Base-by-base conservation (phyloP, 2,329 filamentous ascomycete genomes). In the Colletotrichum simmondsii region DNA sequence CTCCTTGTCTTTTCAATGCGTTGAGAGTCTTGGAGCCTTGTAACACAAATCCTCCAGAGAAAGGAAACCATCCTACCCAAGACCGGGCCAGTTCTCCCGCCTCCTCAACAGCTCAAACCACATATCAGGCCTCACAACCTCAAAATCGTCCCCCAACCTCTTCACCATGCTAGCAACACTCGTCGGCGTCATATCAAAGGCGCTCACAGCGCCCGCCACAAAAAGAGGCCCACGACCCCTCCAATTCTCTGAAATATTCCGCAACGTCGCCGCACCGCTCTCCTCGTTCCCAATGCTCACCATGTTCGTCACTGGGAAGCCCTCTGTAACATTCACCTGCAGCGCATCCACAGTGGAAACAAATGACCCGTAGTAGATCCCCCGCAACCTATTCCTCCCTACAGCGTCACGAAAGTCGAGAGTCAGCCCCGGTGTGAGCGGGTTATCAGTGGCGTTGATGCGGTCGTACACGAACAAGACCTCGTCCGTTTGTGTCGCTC, bases 391-490 rank as follows among this genome's bases (percentile, higher is more conserved):
- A 16, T 63, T 56, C 26, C 52, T 63, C 3, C 66, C 66, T 35
- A 68, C 66, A 3, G 66, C 66, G 19, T 68, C 53, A 2, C 60
- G 66, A 2, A 68, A 68, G 5, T 32, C 49, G 5, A 68, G 12
- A 4, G 35, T 57, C 12, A 68, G 59, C n/a, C 57, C 35, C 1
- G 66, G 59, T 5, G 58, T 57, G 22, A 63, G 49, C 32, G 66
- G 66, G 35, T 14, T 52, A 26, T 63, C 66, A 5, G 59, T 57
- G 16, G 66, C 14, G 49, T 68, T 68, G 26, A 68, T n/a, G 10
- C 66, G 66, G 14, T 68, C 66, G 35, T 68, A 68, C n/a, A 63
- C 49, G 30, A 68, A 68, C 24, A 68, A 24, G 24, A 68, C 59
- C 32, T 26, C 56, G 52, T 64, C 66, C 1, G 66, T 64, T 12